Evolutionary conservation across 2,329 filamentous ascomycete species (phyloP), one percentile per base, ranked within the genome.

Genomic region (Aspergillus uvarum): DNA sequence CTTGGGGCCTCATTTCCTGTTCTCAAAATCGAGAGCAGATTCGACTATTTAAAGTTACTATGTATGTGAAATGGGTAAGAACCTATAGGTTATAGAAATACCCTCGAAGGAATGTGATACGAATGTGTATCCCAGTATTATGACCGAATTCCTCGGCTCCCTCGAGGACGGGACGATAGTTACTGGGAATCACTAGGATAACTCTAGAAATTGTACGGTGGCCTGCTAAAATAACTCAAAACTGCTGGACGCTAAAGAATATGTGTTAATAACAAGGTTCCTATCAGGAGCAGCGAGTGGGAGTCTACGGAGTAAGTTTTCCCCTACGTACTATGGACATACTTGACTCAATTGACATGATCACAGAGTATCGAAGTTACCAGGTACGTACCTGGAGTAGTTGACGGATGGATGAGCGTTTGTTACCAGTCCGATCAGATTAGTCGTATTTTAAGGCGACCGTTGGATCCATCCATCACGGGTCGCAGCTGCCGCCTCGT

Each of bases 401-500:
- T 44, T 16, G 16, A 8, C 38, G 38, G 38, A 16, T 7, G 16
- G 38, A 44, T 7, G 38, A 1, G 32, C 32, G 12, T 42, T 38
- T 59, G 54, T 57, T 62, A 62, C 52, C 48, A 56, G 56, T 58
- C 53, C 59, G 56, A 64, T 67, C 61, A 62, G 60, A 49, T 53
- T 44, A 57, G 61, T 62, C 51, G 29, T 51, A 26, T 55, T 51
- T 59, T 63, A 38, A 58, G 54, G 56, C 50, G 62, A 55, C 65
- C 64, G 64, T 66, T 66, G 58, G 65, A 66, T 67, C 61, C 59
- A 63, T 63, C 55, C 59, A 63, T 62, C 57, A 60, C 51, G 32
- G 56, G 54, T 49, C 59, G 56, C 47, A 59, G 59, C 54, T 56
- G 59, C 58, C 48, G 29, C 49, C n/a, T 44, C 58, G 62, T 66